A percentile compares a stretch with the other conserved stretches of the same genome.
These are phyloP conservation scores for Petunia axillaris DNA, from an alignment of 257 asterid species.

Conservation along the genomic window DNA sequence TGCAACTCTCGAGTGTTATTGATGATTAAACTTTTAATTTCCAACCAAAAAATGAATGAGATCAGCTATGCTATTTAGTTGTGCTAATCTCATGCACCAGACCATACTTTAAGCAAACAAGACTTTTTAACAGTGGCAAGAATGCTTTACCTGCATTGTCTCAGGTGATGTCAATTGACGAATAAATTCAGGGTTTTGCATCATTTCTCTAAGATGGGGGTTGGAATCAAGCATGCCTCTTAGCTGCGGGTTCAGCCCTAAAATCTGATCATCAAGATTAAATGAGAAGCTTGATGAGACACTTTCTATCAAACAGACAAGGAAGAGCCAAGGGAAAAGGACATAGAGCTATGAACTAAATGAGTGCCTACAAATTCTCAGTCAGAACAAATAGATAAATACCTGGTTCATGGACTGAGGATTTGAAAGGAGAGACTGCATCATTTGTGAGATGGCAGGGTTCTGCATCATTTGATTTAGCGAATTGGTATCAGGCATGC, in stretches of 20 bases:
- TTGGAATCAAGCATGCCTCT: conserved; percentile 52
- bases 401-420: conserved; percentile 70
- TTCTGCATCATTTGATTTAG: conserved; percentile 58
- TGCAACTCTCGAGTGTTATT: conserved; percentile 10
- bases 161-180: conserved; percentile 59
- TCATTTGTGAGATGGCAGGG: conserved; percentile 57
- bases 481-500: conserved; percentile 47
- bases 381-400: conserved; percentile 20
- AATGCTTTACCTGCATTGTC: conserved; percentile 50
- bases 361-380: not conserved
- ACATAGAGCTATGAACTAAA: not conserved
- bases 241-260: conserved; percentile 52
- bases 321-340: not conserved
- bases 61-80: conserved; percentile 4
- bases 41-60: not conserved
- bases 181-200: conserved; percentile 61
- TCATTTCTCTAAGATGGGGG: conserved; percentile 59
- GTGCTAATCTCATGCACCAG: not conserved
- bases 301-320: not conserved
- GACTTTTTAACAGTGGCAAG: not conserved
- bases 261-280: conserved; percentile 35
- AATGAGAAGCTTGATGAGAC: conserved; percentile 10
- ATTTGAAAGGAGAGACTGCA: conserved; percentile 51
- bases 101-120: not conserved
- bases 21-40: not conserved